Percentiles rank a stretch among this genome's conserved stretches.
Conservation (phyloP, 352 stramenopile species). For the Achlya hypogyna region DNA sequence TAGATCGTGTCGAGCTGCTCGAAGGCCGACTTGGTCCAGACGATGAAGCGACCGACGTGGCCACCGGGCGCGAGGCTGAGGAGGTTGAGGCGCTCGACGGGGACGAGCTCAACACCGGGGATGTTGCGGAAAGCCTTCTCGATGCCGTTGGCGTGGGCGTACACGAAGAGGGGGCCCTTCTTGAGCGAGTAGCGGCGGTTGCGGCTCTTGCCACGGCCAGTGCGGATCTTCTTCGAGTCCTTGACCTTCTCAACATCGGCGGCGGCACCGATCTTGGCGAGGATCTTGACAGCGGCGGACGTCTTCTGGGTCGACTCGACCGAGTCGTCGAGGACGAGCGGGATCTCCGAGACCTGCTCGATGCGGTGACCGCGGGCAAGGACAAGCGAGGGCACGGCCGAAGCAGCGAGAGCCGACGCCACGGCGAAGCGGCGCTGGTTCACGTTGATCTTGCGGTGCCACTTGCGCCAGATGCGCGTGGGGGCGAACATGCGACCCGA, state of each 20-base stretch:
- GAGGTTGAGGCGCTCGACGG: conserved; percentile 97
- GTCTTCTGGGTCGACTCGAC: conserved; percentile 94
- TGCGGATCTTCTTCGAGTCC: conserved; percentile 96
- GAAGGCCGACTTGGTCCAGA: conserved; percentile 98
- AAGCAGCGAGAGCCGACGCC: conserved; percentile 94
- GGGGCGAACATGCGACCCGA: conserved; percentile 98
- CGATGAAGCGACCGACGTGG: conserved; percentile 97
- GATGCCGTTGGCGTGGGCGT: conserved; percentile 89
- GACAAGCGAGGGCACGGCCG: conserved; percentile 94
- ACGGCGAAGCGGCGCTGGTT: conserved; percentile 97
- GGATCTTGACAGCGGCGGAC: conserved; percentile 89
- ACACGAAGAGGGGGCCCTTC: conserved; percentile 95
- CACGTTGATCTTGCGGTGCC: conserved; percentile 98
- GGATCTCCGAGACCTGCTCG: conserved; percentile 95
- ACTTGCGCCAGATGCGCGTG: conserved; percentile 99
- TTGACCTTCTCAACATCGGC: conserved; percentile 97
- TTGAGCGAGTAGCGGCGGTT: conserved; percentile 96
- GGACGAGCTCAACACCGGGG: conserved; percentile 94
- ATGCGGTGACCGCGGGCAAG: conserved; percentile 97
- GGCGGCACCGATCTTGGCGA: conserved; percentile 90
- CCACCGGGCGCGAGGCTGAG: conserved; percentile 96
- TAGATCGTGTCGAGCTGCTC: conserved; percentile 96
- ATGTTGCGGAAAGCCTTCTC: conserved; percentile 97
- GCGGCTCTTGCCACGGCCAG: conserved; percentile 97
- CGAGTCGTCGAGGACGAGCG: conserved; percentile 92